Base-by-base conservation (phyloP, 768 basidiomycete genomes). In the Chalciporus pseudorubinellus region DNA sequence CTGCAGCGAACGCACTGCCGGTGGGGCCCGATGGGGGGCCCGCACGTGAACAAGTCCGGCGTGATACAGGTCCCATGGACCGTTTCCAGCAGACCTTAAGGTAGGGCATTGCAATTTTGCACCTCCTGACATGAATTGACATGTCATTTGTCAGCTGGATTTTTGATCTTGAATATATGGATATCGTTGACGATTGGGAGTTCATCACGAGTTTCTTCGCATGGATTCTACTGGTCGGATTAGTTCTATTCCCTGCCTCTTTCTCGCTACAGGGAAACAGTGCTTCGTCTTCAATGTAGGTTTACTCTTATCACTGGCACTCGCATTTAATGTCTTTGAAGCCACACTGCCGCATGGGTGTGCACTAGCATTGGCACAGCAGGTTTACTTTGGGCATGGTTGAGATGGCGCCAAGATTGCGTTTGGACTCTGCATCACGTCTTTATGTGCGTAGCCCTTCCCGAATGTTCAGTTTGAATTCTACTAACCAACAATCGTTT, bases 191-290 rank as follows among this genome's bases (percentile, higher is more conserved):
- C 10, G 34, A 73, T 34, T 68, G 75, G 58, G 77, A 80, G 51
- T 51, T 80, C 19, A 54, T 74, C n/a, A 74, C 76, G n/a, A 72
- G 71, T 3, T 80, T 81, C 65, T 81, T 77, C 57, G 78, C 76
- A 14, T 81, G 80, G 80, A 75, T 81, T 48, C 62, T 80, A 44
- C 63, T 81, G 24, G 79, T 78, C 13, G 79, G 79, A 8, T 80
- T 81, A 56, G 70, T 81, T 10, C 66, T 82, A 28, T 80, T 81
- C 60, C 80, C 79, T 2, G 79, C 78, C 41, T 80, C 79, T 19
- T 81, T 81, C 60, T 67, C 74, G 38, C 77, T 71, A 56, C 64
- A 79, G 63, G 6, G 44, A 38, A 44, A 28, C 24, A 38, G 39
- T 49, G 16, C 59, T 64, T 33, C 58, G 29, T 31, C 29, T 31